phyloP scores from a whole-genome alignment of 2,329 filamentous ascomycete species.

The Septoria linicola region DNA sequence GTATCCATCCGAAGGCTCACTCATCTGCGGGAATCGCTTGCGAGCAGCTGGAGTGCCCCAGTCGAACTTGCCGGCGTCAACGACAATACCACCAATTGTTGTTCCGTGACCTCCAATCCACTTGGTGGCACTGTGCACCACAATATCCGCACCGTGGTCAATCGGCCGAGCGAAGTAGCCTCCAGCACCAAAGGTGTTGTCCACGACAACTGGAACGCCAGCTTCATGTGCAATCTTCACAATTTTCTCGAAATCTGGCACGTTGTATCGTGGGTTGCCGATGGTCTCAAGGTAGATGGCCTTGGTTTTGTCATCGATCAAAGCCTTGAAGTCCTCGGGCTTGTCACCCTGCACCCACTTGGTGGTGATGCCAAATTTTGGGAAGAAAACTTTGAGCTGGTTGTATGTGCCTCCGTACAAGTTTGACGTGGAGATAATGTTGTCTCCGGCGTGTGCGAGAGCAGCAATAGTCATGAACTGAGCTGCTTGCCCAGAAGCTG shows the following conservation, averaged over 20 bases:
- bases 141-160: slow-evolving; percentile 86
- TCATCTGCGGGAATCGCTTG: slow-evolving; percentile 83
- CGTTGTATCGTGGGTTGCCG: slow-evolving; percentile 89
- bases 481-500: slow-evolving; percentile 82
- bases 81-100: slow-evolving; percentile 80
- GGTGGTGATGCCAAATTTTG: slow-evolving; percentile 80
- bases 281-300: slow-evolving; percentile 89
- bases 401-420: slow-evolving; percentile 96
- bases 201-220: slow-evolving; percentile 64
- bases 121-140: slow-evolving; percentile 92
- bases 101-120: slow-evolving; percentile 95
- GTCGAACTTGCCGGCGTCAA: slow-evolving; percentile 90
- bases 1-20: slow-evolving; percentile 83
- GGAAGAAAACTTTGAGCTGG: slow-evolving; percentile 88
- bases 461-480: slow-evolving; percentile 87
- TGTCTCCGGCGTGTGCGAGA: slow-evolving; percentile 84
- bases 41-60: slow-evolving; percentile 72
- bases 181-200: slow-evolving; percentile 94
- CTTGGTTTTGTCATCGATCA: slow-evolving; percentile 92
- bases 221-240: slow-evolving; percentile 72
- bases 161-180: slow-evolving; percentile 86
- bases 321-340: slow-evolving; percentile 71
- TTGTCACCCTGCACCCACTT: slow-evolving; percentile 85
- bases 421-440: slow-evolving; percentile 87
- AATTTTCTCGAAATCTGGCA: slow-evolving; percentile 87